These are phyloP conservation scores for Pestalotiopsis sp. DNA, from an alignment of 2,329 filamentous ascomycete genomes.

Conservation along the genomic window DNA sequence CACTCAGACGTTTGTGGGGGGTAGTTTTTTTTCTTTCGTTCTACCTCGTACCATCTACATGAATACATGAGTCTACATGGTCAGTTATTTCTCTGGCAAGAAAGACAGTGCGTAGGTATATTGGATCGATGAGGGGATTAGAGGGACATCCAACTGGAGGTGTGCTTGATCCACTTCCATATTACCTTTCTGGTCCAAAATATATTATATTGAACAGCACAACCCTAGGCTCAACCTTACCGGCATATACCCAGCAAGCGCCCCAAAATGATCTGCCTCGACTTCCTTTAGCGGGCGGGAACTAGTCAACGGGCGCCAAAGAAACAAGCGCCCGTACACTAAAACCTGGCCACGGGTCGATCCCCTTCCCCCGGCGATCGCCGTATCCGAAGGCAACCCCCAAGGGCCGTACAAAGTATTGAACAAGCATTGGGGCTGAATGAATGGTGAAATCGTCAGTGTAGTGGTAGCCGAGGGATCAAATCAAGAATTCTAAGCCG, in stretches of 20 bases:
- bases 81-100: too few species aligned
- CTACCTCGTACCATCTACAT: background rate
- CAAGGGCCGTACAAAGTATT: background rate
- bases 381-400: background rate
- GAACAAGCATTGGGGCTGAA: too few species aligned
- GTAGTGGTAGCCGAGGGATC: too few species aligned
- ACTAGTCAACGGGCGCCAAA: background rate
- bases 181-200: too few species aligned
- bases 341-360: background rate
- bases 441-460: too few species aligned
- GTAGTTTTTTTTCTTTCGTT: background rate
- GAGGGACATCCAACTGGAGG: too few species aligned
- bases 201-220: too few species aligned
- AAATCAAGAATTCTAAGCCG: too few species aligned
- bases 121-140: too few species aligned
- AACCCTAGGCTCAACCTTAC: background rate
- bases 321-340: background rate
- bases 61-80: background rate
- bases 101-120: too few species aligned
- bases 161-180: too few species aligned
- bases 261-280: background rate
- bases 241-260: background rate
- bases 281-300: background rate
- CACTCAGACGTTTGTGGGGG: background rate
- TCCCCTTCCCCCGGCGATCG: background rate